phyloP scores from a whole-genome alignment of 257 asterid genomes.

The Handroanthus guayacan region DNA sequence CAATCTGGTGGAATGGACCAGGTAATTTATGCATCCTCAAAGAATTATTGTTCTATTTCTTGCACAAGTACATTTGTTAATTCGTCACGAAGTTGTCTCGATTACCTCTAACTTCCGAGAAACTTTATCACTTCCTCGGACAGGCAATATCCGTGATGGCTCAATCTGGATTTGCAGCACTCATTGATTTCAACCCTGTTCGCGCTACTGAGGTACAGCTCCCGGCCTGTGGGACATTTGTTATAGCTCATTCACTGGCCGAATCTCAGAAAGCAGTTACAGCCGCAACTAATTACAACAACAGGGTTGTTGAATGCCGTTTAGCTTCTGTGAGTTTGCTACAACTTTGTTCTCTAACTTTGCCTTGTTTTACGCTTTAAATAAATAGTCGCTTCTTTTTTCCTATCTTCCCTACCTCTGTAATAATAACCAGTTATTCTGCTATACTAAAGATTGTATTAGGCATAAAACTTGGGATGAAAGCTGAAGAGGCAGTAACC shows the following conservation, averaged over 20 bases:
- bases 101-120: slow-evolving; percentile 7
- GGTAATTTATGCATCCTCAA: slow-evolving; percentile 53
- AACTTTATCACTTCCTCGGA: slow-evolving; percentile 11
- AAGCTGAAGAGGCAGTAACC: slow-evolving; percentile 69
- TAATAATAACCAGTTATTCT: slow-evolving; percentile 3
- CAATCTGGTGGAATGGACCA: slow-evolving; percentile 99
- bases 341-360: neutral
- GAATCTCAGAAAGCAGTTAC: slow-evolving; percentile 96
- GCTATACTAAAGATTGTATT: slow-evolving; percentile 68
- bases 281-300: slow-evolving; percentile 93
- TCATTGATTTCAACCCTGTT: slow-evolving; percentile 94
- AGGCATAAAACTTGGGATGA: slow-evolving; percentile 86
- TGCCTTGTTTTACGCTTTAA: neutral
- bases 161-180: slow-evolving; percentile 90
- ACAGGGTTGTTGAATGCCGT: slow-evolving; percentile 95
- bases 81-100: slow-evolving; percentile 14
- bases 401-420: neutral
- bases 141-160: slow-evolving; percentile 99
- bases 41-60: neutral
- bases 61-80: neutral
- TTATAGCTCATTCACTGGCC: slow-evolving; percentile 91
- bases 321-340: slow-evolving; percentile 80
- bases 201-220: slow-evolving; percentile 90
- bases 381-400: neutral
- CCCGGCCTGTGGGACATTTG: slow-evolving; percentile 87